phyloP scores from a whole-genome alignment of 75 land plant species.

The Gnetum montanum region DNA sequence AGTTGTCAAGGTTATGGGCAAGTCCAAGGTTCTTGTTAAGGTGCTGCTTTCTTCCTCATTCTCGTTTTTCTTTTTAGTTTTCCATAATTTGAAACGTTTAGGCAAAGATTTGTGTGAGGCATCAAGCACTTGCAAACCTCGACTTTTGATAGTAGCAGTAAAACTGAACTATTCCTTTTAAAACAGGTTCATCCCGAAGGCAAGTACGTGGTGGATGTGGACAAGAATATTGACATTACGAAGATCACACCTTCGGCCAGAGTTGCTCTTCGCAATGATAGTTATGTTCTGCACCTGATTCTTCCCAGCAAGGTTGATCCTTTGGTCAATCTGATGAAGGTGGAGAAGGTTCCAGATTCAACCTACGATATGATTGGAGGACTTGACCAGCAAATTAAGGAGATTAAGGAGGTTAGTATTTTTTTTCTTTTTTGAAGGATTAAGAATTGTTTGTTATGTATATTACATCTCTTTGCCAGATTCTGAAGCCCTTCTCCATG shows the following conservation, averaged over 20 bases:
- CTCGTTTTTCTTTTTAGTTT: too few species aligned
- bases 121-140: not conserved
- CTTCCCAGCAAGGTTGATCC: conserved; percentile 93
- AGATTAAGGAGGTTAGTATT: conserved; percentile 69
- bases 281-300: conserved; percentile 82
- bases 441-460: too few species aligned
- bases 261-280: conserved; percentile 89
- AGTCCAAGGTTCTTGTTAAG: conserved; percentile 91
- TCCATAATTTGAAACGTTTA: too few species aligned
- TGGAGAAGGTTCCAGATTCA: conserved; percentile 93
- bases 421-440: not conserved
- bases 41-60: too few species aligned
- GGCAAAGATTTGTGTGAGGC: too few species aligned
- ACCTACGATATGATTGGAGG: conserved; percentile 98
- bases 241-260: conserved; percentile 81
- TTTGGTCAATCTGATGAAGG: conserved; percentile 87
- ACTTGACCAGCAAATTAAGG: conserved; percentile 89
- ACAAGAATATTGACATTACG: conserved; percentile 79
- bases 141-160: not conserved
- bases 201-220: conserved; percentile 86
- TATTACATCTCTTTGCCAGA: too few species aligned
- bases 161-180: too few species aligned
- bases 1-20: conserved; percentile 95
- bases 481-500: not conserved
- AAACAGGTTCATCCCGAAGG: conserved; percentile 95